phyloP scores from a whole-genome alignment of 2,329 filamentous ascomycete species.

The Xylaria sp. region DNA sequence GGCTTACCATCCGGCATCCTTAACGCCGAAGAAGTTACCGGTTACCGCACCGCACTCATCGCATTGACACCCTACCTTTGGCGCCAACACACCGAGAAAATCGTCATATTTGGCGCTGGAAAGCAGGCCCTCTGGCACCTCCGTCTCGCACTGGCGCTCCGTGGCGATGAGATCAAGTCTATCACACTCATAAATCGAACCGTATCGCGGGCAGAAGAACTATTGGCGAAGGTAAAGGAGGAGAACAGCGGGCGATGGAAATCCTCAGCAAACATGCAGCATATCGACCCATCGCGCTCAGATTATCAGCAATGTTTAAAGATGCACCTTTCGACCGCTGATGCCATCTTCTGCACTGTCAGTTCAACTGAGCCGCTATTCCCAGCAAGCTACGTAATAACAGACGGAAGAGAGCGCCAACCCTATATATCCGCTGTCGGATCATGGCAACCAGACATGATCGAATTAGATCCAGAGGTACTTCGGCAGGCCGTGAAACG shows the following conservation, averaged over 20 bases:
- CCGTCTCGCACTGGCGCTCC: conserved; percentile 31
- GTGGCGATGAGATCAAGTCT: conserved; percentile 32
- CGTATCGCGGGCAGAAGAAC: conserved; percentile 18
- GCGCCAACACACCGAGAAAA: conserved; percentile 20
- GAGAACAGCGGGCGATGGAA: conserved; percentile 30
- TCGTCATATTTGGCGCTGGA: conserved; percentile 34
- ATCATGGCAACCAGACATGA: conserved; percentile 38
- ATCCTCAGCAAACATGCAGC: conserved; percentile 17
- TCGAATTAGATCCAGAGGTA: conserved; percentile 34
- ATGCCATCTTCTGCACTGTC: conserved; percentile 33
- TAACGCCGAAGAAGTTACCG: conserved; percentile 36
- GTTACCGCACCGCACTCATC: conserved; percentile 31
- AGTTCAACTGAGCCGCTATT: conserved; percentile 31
- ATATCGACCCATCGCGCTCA: conserved; percentile 13
- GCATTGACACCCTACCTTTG: conserved; percentile 35
- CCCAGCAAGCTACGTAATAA: conserved; percentile 18
- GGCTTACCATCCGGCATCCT: conserved; percentile 32
- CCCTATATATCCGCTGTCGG: conserved; percentile 37
- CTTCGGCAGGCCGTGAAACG: background rate
- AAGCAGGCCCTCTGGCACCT: conserved; percentile 39
- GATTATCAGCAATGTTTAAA: conserved; percentile 23
- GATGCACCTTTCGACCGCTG: conserved; percentile 8
- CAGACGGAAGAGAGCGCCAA: conserved; percentile 19
- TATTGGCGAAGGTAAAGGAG: conserved; percentile 17
- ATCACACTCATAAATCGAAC: conserved; percentile 32